These are phyloP conservation scores for Santalum album DNA, from an alignment of 164 flowering plant genomes.

Conservation along the genomic window DNA sequence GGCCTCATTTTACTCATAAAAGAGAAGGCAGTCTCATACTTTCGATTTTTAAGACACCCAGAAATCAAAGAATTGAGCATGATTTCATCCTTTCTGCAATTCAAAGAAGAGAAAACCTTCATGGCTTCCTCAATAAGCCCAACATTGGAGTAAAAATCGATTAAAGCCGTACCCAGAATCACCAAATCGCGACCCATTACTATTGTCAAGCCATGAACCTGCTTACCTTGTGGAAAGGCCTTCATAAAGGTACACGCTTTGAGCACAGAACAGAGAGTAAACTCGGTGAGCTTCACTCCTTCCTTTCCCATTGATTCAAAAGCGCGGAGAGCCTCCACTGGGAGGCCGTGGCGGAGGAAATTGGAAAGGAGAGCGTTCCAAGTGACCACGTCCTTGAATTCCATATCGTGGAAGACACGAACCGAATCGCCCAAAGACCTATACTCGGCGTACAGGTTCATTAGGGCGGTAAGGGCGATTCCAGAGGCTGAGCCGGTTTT, in stretches of 20 bases:
- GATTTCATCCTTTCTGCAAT: conserved; percentile 26
- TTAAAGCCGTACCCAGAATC: conserved; percentile 38
- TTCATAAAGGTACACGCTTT: not conserved
- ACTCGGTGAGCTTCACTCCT: not conserved
- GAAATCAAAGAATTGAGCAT: conserved; percentile 39
- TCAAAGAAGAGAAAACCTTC: conserved; percentile 2
- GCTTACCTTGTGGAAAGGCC: not conserved
- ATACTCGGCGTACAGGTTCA: conserved; percentile 46
- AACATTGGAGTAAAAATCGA: conserved; percentile 36
- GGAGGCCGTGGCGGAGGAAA: conserved; percentile 27
- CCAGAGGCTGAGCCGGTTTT: conserved; percentile 26
- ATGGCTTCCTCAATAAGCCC: conserved; percentile 28
- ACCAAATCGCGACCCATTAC: conserved; percentile 35
- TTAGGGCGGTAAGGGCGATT: conserved; percentile 34
- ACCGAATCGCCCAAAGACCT: conserved; percentile 25
- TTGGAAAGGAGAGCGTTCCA: conserved; percentile 51
- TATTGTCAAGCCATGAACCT: conserved; percentile 29
- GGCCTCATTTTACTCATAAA: conserved; percentile 14
- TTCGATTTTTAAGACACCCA: conserved; percentile 35
- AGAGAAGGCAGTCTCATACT: conserved; percentile 25
- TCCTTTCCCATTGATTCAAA: not conserved
- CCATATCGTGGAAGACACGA: conserved; percentile 30
- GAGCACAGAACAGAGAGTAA: not conserved
- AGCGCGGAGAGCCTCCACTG: conserved; percentile 17
- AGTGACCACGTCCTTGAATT: conserved; percentile 33